Evolutionary conservation across 805 yeast genomes (phyloP), one percentile per base, ranked within the genome.

Genomic region (Cyberlindnera japonica): DNA sequence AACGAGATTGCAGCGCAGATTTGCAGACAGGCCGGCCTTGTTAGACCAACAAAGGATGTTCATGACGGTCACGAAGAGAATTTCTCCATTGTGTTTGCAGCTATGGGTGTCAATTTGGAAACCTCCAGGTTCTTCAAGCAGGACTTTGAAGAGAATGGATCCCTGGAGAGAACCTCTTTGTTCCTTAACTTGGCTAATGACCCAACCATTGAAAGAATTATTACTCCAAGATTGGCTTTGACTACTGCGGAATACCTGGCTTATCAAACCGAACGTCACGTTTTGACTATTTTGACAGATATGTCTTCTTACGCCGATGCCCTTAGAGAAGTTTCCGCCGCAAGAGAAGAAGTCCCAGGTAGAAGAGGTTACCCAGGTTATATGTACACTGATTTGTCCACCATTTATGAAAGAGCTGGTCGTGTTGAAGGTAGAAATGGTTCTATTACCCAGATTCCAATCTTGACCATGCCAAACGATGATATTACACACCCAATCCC

Each of bases 361-460:
- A 89, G 99, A 79, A 89, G 99, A 82, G 99, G 99, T 76, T 93
- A 93, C 69, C 99, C 99, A 51, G 99, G 99, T 85, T 93, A 93
- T 69, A 93, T 93, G 99, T 93, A 93, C 73, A 93, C 99, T 35
- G 99, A 93, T 83, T 87, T 93, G 75, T 87, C 98, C 37, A 93
- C 98, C 38, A 89, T 93, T 61, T 93, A 93, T 68, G 99, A 93
- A 74, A 87, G 99, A 75, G 99, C 99, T 33, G 99, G 99, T 66
- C 86, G 99, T 75, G 98, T 93, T 49, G 99, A 93, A 72, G 99
- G 99, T 53, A 84, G 99, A 73, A 93, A 93, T 62, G 99, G 99
- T 65, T 93, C 99, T 35, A 93, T 93, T 63, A 93, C 99, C 34
- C 99, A 93, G 74, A 86, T 93, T 64, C 99, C 99, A 47, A 93